phyloP scores from a whole-genome alignment of 305 asterid genomes.

The Plantago coronopus region DNA sequence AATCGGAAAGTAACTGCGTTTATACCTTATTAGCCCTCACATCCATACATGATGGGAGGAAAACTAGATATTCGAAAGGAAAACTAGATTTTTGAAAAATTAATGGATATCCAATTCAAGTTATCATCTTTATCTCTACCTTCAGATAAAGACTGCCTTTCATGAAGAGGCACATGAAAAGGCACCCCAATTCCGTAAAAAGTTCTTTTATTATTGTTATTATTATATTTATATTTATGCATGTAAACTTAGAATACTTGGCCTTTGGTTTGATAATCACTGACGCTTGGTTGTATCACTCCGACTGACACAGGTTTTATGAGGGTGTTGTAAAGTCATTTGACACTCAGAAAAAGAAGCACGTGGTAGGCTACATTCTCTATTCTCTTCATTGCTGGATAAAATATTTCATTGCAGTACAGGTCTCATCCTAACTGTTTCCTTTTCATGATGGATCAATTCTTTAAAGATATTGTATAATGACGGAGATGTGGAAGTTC shows the following conservation, averaged over 20 bases:
- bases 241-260: background rate
- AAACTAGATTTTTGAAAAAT: too few relatives aligned
- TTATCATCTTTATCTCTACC: too few relatives aligned
- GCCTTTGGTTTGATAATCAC: background rate
- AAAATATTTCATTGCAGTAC: too few relatives aligned
- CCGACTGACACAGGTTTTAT: conserved; percentile 6
- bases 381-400: conserved; percentile 6
- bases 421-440: background rate
- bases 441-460: background rate
- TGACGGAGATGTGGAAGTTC: conserved; percentile 97
- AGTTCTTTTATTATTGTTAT: too few relatives aligned
- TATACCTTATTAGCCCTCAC: too few relatives aligned
- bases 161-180: too few relatives aligned
- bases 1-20: too few relatives aligned
- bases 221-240: conserved; percentile 2
- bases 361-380: conserved; percentile 12
- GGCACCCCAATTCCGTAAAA: too few relatives aligned
- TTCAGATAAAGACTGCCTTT: too few relatives aligned
- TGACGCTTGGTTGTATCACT: background rate
- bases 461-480: conserved; percentile 59
- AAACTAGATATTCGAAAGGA: too few relatives aligned
- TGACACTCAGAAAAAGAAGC: conserved; percentile 12
- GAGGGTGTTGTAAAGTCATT: conserved; percentile 16
- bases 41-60: too few relatives aligned
- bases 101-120: too few relatives aligned